A percentile compares a stretch with the other conserved stretches of the same genome.
Evolutionary conservation across 208 protist genomes (phyloP).

Genomic region (Trypanosoma scelopori): DNA sequence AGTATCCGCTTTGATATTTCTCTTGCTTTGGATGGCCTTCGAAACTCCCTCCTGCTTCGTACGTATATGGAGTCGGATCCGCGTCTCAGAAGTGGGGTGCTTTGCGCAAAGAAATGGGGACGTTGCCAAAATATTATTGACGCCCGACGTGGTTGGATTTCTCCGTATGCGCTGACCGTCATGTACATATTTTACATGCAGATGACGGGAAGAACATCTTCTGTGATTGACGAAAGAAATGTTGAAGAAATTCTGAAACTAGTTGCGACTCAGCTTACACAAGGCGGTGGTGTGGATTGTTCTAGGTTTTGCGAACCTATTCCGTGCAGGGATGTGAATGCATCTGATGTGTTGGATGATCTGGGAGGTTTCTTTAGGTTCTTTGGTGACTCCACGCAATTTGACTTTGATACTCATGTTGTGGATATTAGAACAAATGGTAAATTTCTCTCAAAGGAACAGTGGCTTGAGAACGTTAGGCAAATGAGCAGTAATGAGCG

Average conservation of each 20-base stretch:
- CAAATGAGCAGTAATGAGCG: constrained; percentile 32
- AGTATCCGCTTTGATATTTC: constrained; percentile 72
- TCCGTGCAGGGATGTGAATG: constrained; percentile 30
- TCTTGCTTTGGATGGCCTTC: constrained; percentile 63
- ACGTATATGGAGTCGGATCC: constrained; percentile 64
- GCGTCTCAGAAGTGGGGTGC: constrained; percentile 46
- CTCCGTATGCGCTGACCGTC: constrained; percentile 79
- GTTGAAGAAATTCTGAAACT: constrained; percentile 25
- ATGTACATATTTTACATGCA: constrained; percentile 82
- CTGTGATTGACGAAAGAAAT: constrained; percentile 36
- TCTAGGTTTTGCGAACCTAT: constrained; percentile 24
- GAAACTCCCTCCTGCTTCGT: constrained; percentile 70
- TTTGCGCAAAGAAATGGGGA: constrained; percentile 75
- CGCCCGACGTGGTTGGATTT: constrained; percentile 77
- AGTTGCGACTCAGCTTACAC: not conserved
- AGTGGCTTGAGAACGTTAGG: constrained; percentile 45
- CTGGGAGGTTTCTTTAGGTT: constrained; percentile 61
- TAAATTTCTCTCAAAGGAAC: constrained; percentile 45
- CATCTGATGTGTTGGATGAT: constrained; percentile 38
- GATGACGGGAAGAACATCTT: constrained; percentile 29
- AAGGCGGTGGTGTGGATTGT: not conserved
- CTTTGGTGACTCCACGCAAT: constrained; percentile 39
- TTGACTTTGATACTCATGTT: constrained; percentile 74
- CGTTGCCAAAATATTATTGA: constrained; percentile 61
- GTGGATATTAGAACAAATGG: constrained; percentile 64